These are phyloP conservation scores for Delonix regia DNA, from an alignment of 306 rosid genomes.

Conservation along the genomic window DNA sequence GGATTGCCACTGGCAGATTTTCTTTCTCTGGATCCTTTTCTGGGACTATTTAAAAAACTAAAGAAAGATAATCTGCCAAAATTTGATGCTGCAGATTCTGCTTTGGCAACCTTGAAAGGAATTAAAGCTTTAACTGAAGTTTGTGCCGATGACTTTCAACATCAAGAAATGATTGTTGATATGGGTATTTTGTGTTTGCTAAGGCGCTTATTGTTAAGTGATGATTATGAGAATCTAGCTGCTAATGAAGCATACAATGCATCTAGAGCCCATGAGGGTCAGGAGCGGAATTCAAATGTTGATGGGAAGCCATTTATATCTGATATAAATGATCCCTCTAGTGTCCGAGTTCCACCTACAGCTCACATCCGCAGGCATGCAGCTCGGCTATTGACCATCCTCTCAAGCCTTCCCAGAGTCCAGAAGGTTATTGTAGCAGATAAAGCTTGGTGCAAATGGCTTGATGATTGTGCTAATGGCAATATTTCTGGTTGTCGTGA, in stretches of 20 bases:
- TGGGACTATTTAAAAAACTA: constrained; percentile 65
- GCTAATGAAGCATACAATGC: constrained; percentile 91
- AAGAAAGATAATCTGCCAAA: constrained; percentile 69
- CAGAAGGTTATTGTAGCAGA: constrained; percentile 73
- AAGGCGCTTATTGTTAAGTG: constrained; percentile 80
- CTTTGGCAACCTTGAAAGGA: constrained; percentile 91
- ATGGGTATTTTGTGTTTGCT: constrained; percentile 79
- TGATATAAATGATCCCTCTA: constrained; percentile 62
- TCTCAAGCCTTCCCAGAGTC: constrained; percentile 77
- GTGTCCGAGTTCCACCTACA: constrained; percentile 94
- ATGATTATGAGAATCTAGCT: constrained; percentile 95
- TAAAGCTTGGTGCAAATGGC: constrained; percentile 81
- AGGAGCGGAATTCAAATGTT: constrained; percentile 54
- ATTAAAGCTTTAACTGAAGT: constrained; percentile 86
- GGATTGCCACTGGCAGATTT: constrained; percentile 74
- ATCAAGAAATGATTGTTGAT: constrained; percentile 67
- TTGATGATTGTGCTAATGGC: constrained; percentile 91
- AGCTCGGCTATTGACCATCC: constrained; percentile 86
- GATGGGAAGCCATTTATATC: constrained; percentile 46
- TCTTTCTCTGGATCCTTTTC: constrained; percentile 75
- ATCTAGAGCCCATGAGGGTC: constrained; percentile 69
- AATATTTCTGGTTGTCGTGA: constrained; percentile 83
- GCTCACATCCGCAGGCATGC: constrained; percentile 96
- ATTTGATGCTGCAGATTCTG: constrained; percentile 93
- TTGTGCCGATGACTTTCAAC: constrained; percentile 64